A percentile compares a stretch with the other conserved stretches of the same genome.
These are phyloP conservation scores for Colletotrichum echinochloae DNA, from an alignment of 2,329 filamentous ascomycete genomes.

Conservation along the genomic window DNA sequence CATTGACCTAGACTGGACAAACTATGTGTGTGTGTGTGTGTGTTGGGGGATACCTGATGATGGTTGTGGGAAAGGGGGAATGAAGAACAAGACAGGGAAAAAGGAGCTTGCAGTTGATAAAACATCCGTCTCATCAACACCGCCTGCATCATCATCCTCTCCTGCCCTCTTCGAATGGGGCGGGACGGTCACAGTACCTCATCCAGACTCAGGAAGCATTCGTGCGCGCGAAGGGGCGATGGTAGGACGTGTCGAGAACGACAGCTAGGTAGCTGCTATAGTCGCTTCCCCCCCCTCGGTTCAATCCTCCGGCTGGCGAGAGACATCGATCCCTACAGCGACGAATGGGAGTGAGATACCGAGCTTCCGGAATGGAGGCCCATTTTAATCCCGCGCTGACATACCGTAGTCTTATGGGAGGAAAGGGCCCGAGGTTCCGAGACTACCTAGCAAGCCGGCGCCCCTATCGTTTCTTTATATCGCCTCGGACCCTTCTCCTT, in stretches of 20 bases:
- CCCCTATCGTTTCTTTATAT: background rate
- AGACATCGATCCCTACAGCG: background rate
- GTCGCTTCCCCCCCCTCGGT: background rate
- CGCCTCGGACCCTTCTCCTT: background rate
- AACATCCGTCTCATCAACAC: background rate
- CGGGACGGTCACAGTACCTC: background rate
- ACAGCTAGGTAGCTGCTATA: background rate
- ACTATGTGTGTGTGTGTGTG: too few relatives aligned
- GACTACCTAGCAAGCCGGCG: background rate
- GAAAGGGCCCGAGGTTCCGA: background rate
- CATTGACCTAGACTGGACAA: background rate
- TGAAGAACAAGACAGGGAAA: too few relatives aligned
- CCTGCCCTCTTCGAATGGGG: background rate
- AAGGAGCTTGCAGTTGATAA: background rate
- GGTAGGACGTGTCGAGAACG: background rate
- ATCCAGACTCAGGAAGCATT: background rate
- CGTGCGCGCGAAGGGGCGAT: slow-evolving; percentile 5
- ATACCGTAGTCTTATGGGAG: background rate
- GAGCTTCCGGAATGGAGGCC: slow-evolving; percentile 17
- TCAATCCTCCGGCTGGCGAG: background rate
- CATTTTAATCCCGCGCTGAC: background rate
- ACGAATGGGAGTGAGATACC: slow-evolving; percentile 27
- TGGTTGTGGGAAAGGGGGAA: too few relatives aligned
- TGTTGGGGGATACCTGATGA: too few relatives aligned
- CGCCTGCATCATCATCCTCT: background rate